Conservation (phyloP, 2,329 filamentous ascomycete genomes). For the Salinomyces thailandicus region DNA sequence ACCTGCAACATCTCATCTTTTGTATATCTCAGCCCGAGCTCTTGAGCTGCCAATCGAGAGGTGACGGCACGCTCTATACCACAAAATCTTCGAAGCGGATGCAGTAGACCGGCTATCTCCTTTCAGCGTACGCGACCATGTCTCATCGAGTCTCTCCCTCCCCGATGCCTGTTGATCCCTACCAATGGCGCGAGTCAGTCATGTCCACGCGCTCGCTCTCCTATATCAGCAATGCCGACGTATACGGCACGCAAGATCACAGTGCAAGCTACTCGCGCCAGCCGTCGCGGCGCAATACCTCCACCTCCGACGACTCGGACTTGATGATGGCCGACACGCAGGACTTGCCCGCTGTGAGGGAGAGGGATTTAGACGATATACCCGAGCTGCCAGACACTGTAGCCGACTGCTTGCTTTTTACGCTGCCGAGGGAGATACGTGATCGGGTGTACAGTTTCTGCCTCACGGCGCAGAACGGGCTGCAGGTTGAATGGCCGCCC, state of each 20-base stretch:
- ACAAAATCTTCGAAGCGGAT: no score
- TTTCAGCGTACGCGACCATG: no score
- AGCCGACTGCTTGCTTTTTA: slow-evolving; percentile 23
- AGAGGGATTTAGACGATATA: slow-evolving; percentile 2
- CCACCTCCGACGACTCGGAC: slow-evolving; percentile 15
- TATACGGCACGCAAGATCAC: slow-evolving; percentile 8
- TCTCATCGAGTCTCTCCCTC: no score
- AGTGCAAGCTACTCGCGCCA: slow-evolving; percentile 10
- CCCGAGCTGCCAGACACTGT: slow-evolving; percentile 22
- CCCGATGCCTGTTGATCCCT: slow-evolving; percentile 9
- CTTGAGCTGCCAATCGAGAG: no score
- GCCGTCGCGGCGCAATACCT: slow-evolving; percentile 15
- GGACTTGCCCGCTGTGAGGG: no score
- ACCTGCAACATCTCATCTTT: no score
- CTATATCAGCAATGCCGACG: slow-evolving; percentile 21
- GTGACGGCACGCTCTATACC: no score
- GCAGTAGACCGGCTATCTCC: no score
- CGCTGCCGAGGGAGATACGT: slow-evolving; percentile 27
- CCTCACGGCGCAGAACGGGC: slow-evolving; percentile 18
- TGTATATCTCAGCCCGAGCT: no score
- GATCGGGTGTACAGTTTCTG: slow-evolving; percentile 25
- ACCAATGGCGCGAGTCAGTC: slow-evolving; percentile 21
- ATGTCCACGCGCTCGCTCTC: slow-evolving; percentile 27
- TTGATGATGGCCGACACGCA: slow-evolving; percentile 14
- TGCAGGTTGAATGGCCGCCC: slow-evolving; percentile 25